Conservation (phyloP, 495 filamentous ascomycete species). For the Xylaria venustula region DNA sequence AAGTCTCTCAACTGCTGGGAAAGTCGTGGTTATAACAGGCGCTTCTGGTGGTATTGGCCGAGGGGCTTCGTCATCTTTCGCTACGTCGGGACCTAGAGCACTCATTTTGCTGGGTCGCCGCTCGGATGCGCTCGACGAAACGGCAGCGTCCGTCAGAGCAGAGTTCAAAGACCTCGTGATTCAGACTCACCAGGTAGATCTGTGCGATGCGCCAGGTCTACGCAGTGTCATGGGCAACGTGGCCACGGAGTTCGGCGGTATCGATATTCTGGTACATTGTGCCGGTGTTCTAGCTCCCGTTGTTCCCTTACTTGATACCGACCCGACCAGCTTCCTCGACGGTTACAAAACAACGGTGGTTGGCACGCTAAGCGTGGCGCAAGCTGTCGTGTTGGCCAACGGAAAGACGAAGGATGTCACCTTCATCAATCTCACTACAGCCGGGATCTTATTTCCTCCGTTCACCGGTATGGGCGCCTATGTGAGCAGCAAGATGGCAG, state of each 20-base stretch:
- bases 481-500: constrained; percentile 36
- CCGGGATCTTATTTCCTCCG: constrained; percentile 26
- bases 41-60: constrained; percentile 46
- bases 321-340: constrained; percentile 25
- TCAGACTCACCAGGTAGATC: neutral
- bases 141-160: neutral
- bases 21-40: constrained; percentile 42
- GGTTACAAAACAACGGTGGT: constrained; percentile 38
- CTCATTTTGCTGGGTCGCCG: constrained; percentile 12
- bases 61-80: constrained; percentile 39
- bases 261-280: constrained; percentile 40
- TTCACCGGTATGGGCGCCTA: constrained; percentile 33
- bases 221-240: neutral
- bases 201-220: neutral
- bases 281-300: constrained; percentile 31
- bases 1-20: constrained; percentile 28
- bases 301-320: constrained; percentile 21
- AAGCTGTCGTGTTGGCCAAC: constrained; percentile 28
- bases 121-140: neutral
- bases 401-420: constrained; percentile 17
- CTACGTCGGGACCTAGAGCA: constrained; percentile 30
- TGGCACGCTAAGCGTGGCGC: constrained; percentile 29
- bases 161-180: neutral
- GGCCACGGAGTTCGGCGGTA: neutral
- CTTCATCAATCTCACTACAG: constrained; percentile 33